Evolutionary conservation across 768 basidiomycete genomes (phyloP).

Genomic region (Cytidiella melzeri): DNA sequence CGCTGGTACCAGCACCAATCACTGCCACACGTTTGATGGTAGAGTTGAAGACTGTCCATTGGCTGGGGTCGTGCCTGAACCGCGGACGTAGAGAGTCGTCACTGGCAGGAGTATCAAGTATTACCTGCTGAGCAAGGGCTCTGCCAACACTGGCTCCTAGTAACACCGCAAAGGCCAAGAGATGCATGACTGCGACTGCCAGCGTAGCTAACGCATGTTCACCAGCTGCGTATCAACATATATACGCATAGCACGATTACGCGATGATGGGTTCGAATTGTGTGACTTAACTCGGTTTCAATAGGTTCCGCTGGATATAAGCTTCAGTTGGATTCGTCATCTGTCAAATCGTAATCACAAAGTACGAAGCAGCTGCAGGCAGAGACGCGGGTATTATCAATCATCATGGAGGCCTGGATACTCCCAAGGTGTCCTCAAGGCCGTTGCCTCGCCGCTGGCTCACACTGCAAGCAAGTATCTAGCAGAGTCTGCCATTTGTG

Average conservation of each 20-base stretch:
- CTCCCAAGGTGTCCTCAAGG: too few species aligned
- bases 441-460: too few species aligned
- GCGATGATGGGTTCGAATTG: neutral
- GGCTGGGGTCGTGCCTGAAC: neutral
- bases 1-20: slow-evolving; percentile 1
- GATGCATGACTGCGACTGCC: neutral
- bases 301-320: neutral
- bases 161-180: neutral
- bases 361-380: neutral
- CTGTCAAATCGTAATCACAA: neutral
- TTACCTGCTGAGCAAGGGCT: too few species aligned
- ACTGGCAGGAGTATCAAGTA: too few species aligned
- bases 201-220: too few species aligned
- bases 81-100: too few species aligned
- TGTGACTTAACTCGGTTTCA: neutral
- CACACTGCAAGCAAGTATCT: too few species aligned
- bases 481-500: too few species aligned
- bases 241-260: neutral
- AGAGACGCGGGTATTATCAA: neutral
- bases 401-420: too few species aligned
- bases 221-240: too few species aligned
- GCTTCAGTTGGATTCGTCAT: neutral
- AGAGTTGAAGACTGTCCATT: neutral
- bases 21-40: neutral
- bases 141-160: neutral